Percentiles rank a stretch among this genome's conserved stretches.
Conservation (phyloP, 345 rosid species). For the Psidium friedrichsthalianum region DNA sequence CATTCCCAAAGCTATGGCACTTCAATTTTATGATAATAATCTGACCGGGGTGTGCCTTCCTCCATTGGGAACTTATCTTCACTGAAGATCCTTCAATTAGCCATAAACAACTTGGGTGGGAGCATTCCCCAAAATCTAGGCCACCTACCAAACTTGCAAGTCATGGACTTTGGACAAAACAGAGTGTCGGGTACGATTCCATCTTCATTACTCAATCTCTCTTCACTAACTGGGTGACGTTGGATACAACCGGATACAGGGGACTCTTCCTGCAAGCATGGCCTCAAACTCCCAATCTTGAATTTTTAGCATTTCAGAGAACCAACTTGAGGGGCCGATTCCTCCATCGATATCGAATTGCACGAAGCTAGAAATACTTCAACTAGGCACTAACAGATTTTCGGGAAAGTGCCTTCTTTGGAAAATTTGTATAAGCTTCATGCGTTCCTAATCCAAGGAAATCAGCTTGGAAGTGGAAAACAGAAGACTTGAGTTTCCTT, state of each 20-base stretch:
- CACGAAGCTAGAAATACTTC: fast-evolving
- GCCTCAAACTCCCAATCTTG: not conserved
- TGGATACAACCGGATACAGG: fast-evolving
- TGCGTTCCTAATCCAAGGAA: fast-evolving
- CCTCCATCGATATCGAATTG: fast-evolving
- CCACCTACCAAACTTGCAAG: fast-evolving
- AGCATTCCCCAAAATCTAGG: no score
- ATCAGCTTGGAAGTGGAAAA: not conserved
- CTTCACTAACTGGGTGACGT: fast-evolving
- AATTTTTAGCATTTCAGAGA: fast-evolving
- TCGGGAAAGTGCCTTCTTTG: not conserved
- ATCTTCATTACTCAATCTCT: not conserved
- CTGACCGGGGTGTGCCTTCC: not conserved
- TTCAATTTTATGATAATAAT: not conserved
- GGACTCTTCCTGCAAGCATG: fast-evolving
- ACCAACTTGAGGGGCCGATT: not conserved
- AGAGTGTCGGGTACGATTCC: not conserved
- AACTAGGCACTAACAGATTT: fast-evolving
- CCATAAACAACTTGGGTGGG: not conserved
- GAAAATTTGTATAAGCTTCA: fast-evolving
- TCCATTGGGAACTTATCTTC: not conserved
- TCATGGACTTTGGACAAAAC: fast-evolving
- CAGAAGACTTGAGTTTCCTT: not conserved
- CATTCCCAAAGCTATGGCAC: fast-evolving
- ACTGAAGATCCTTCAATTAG: not conserved